Base-by-base conservation (phyloP, 2,329 filamentous ascomycete species). In the Trichoderma sp. region DNA sequence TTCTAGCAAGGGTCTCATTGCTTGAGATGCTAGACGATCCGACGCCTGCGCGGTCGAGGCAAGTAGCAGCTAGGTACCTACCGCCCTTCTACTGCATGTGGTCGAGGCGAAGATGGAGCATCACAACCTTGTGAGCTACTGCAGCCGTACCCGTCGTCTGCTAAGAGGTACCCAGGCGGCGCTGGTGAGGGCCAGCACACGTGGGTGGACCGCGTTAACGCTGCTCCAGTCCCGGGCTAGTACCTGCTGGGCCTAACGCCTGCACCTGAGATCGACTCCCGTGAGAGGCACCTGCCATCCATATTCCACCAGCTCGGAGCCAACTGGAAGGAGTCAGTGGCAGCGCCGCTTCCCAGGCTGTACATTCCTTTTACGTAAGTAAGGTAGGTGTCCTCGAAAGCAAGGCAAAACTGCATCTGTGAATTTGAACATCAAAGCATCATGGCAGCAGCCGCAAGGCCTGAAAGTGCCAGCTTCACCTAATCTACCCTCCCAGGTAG, bases 261-360 rank as follows among this genome's bases (percentile, higher is more conserved):
- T 52, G 34, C 50, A 24, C 41, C 34, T 45, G 41, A n/a, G 59
- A 62, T 47, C 43, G 56, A 59, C 52, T 43, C 21, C 34, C 19
- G n/a, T 55, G 21, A 55, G 48, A 52, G 14, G 51, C 51, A 41
- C 19, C 34, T 21, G 26, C 48, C 48, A 57, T 45, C 6, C 28
- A 30, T 30, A 30, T 10, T 63, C 51, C 51, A 63, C 44, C 48
- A 47, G 63, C 21, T 28, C 21, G 45, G 64, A 52, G 52, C 64
- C 64, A 66, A 66, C 58, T 39, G 51, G 57, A 66, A 63, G 24
- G 64, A 50, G 44, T 43, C 43, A 28, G 64, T 66, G 64, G 63
- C 64, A 66, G 43, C 55, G 45, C 24, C 7, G 24, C 28, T 39
- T 50, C 55, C 45, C 26, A 30, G 55, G 26, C 47, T 43, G 59